Evolutionary conservation across 1,284 basidiomycete species (phyloP).

Genomic region (Vanrija sp.): DNA sequence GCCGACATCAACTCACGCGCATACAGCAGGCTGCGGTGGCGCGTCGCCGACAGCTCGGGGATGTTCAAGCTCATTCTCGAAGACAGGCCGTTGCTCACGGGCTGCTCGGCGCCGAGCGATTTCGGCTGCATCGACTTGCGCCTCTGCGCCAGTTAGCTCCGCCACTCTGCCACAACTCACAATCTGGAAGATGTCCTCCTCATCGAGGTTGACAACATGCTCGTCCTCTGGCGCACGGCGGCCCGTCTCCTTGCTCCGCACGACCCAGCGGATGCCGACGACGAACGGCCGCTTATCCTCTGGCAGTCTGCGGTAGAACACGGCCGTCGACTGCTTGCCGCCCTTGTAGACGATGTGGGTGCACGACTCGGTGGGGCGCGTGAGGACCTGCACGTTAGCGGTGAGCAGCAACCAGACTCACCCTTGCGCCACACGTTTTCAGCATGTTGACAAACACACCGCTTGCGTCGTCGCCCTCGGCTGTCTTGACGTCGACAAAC

Average conservation of each 20-base stretch:
- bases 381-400: constrained; percentile 50
- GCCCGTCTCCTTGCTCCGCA: constrained; percentile 72
- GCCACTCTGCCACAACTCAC: constrained; percentile 46
- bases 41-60: constrained; percentile 22
- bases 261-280: constrained; percentile 89
- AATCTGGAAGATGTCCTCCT: constrained; percentile 66
- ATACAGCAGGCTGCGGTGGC: constrained; percentile 35
- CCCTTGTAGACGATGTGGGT: constrained; percentile 91
- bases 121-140: constrained; percentile 59
- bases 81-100: background rate
- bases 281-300: constrained; percentile 56
- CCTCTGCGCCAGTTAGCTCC: constrained; percentile 43
- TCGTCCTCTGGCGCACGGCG: constrained; percentile 61
- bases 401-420: constrained; percentile 37
- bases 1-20: constrained; percentile 31
- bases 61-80: background rate
- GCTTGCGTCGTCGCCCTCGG: constrained; percentile 78
- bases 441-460: constrained; percentile 82
- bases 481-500: constrained; percentile 83
- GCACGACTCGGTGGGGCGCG: constrained; percentile 54
- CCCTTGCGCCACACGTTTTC: constrained; percentile 73
- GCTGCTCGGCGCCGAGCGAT: constrained; percentile 10
- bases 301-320: constrained; percentile 61
- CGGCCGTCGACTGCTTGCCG: constrained; percentile 70
- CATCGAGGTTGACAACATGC: constrained; percentile 65